Evolutionary conservation across 306 rosid species (phyloP).

Genomic region (Acmispon strigosus): DNA sequence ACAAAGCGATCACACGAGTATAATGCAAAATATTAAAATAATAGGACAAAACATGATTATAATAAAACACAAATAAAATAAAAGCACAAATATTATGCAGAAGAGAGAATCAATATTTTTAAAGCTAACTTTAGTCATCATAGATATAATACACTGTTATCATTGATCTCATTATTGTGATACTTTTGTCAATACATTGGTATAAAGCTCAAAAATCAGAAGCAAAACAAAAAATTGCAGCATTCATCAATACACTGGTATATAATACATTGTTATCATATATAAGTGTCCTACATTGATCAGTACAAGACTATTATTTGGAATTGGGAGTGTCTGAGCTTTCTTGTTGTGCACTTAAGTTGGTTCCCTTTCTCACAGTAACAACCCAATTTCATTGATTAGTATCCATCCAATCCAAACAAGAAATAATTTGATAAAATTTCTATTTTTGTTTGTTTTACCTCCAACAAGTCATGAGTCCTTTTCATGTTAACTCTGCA

Average conservation of each 20-base stretch:
- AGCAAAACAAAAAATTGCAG: not conserved
- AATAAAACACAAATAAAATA: not conserved
- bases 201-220: not conserved
- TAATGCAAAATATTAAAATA: no score
- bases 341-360: not conserved
- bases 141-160: not conserved
- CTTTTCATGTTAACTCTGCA: slow-evolving; percentile 78
- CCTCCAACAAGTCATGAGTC: slow-evolving; percentile 93
- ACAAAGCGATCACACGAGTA: no score
- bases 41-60: not conserved
- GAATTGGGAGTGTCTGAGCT: not conserved
- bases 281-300: no score
- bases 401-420: not conserved
- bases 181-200: not conserved
- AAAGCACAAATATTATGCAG: not conserved
- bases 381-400: not conserved
- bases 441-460: not conserved
- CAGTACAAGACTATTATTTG: no score
- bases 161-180: not conserved
- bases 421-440: not conserved
- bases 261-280: no score
- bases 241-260: no score
- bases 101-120: not conserved
- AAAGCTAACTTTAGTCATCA: not conserved
- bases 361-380: not conserved